Evolutionary conservation across 75 land plant species (phyloP).

Genomic region (Gnetum montanum): DNA sequence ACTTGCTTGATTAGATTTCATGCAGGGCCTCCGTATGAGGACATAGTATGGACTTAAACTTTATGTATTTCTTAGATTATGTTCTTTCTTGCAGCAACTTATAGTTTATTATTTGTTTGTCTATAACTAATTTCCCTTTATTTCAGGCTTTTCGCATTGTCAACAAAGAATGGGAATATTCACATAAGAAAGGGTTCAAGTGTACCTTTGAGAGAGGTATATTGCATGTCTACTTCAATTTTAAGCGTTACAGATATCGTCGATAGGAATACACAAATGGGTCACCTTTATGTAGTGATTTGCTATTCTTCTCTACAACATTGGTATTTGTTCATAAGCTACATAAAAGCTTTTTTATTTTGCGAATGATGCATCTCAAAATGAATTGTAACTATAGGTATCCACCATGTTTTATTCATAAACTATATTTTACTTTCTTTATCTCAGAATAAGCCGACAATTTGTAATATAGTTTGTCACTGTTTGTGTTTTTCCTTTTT

Average conservation of each 20-base stretch:
- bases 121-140: neutral
- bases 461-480: too few relatives aligned
- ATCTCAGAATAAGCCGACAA: too few relatives aligned
- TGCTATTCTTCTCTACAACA: too few relatives aligned
- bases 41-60: constrained; percentile 54
- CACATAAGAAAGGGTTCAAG: constrained; percentile 97
- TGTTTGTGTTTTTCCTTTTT: too few relatives aligned
- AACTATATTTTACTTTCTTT: too few relatives aligned
- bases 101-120: neutral
- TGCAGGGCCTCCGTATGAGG: constrained; percentile 99
- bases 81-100: neutral
- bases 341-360: too few relatives aligned
- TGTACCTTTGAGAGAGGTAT: constrained; percentile 98
- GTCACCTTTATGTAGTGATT: too few relatives aligned
- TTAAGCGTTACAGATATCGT: constrained; percentile 89
- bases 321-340: too few relatives aligned
- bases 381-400: too few relatives aligned
- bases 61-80: too few relatives aligned
- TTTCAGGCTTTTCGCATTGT: constrained; percentile 87
- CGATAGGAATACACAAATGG: constrained; percentile 45
- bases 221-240: constrained; percentile 92
- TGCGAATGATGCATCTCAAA: too few relatives aligned
- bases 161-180: constrained; percentile 99
- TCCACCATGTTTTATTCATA: too few relatives aligned
- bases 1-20: constrained; percentile 94